Evolutionary conservation across 2,329 filamentous ascomycete species (phyloP), one percentile per base, ranked within the genome.

Genomic region (Plectosphaerella plurivora): DNA sequence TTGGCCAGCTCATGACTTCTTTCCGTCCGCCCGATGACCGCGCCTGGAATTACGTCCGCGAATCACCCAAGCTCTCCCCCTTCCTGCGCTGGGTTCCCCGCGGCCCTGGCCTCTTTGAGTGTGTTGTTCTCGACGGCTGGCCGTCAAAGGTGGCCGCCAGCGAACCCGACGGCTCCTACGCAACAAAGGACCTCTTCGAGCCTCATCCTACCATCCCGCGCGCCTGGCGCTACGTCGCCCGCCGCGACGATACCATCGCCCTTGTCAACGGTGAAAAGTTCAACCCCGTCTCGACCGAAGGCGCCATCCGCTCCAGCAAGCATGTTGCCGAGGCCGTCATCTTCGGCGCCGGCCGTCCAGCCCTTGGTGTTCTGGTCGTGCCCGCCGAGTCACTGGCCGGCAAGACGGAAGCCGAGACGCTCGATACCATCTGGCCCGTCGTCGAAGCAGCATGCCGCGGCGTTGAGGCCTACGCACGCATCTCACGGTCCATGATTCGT

Each of bases 191-290:
- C 61, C 63, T 88, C 1, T 87, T 88, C 54, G 73, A 75, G 50
- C 69, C 70, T 2, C 84, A 88, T 60, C 60, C 72, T 1, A 68
- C 57, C 0, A 78, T 81, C 8, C 52, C 65, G 1, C 68, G 78
- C 51, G 80, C 82, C 0, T 88, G 84, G 83, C 74, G 75, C 35
- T 87, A 87, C 59, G 75, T 84, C 50, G 82, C 79, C 1, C 71
- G 85, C 39, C 75, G 77, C 1, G 86, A 88, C 57, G 76, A 80
- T 3, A 83, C 83, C 50, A 73, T 88, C 36, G 81, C 79, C 0
- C 71, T 88, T 4, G 69, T 81, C 10, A 88, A 83, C 7, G 84
- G 85, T 2, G 87, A 87, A 69, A 88, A 88, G 58, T 86, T 88
- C 54, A 83, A 87, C 57, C 84, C 84, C 1, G 76, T 78, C 2